Base-by-base conservation (phyloP, 371 early-diverging fungal genomes). In the Lichtheimia corymbifera region DNA sequence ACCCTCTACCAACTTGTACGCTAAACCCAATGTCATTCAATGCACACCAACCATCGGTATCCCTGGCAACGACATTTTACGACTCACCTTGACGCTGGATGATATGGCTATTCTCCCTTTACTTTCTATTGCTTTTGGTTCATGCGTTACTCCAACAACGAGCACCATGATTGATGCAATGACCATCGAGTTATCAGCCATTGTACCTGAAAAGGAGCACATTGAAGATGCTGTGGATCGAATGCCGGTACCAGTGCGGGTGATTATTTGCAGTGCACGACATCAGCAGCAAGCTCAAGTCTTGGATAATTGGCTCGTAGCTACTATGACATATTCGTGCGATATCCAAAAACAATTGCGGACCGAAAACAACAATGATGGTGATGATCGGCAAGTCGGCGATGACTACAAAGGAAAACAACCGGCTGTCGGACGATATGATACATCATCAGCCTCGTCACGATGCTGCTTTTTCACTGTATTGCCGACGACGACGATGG, bases 251-350 rank as follows among this genome's bases (percentile, higher is more conserved):
- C 47, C 47, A 9, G 18, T 47, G 6, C 47, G 11, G 9, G 47
- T 47, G 5, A 11, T 47, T 15, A 47, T 47, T 17, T 47, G 47
- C 47, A 47, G n/a, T 22, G 18, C 22, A 18, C 4, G 18, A 11
- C 45, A 45, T 2, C 47, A 47, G 11, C 47, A 47, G 11, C 47
- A 47, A 18, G 18, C n/a, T n/a, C 47, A 47, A n/a, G 35, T 47
- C 18, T 22, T 47, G 47, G 47, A 47, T 47, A 18, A 47, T 47
- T 47, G 47, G 47, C 22, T 47, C 17, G 47, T 47, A n/a, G 47
- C 18, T 47, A n/a, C 35, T 35, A 35, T 35, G 35, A 35, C 35
- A 35, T 35, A 35, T 35, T 35, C 35, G 35, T 35, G 35, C 11
- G 35, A 35, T 35, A 35, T 35, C 35, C 35, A 35, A 35, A 35